Conservation (phyloP, 1,284 basidiomycete genomes). For the Peniophora sp. region DNA sequence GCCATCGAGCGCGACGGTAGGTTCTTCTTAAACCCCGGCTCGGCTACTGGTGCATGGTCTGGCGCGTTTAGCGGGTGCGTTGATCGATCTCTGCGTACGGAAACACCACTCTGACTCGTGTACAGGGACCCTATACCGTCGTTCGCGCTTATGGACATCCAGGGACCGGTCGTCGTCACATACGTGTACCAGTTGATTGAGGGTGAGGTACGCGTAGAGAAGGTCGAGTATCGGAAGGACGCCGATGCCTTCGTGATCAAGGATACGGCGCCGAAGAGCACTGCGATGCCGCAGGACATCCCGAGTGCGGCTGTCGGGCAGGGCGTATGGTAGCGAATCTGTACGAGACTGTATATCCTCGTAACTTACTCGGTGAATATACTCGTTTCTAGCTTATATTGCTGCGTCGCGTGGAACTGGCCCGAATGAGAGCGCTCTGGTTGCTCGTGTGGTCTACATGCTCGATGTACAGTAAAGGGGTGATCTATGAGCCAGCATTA, state of each 20-base stretch:
- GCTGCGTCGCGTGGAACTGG: too few relatives aligned
- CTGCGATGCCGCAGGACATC: constrained; percentile 40
- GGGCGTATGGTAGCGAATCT: constrained; percentile 25
- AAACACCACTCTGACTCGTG: not conserved
- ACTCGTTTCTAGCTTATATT: constrained; percentile 14
- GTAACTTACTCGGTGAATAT: not conserved
- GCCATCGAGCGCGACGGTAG: constrained; percentile 86
- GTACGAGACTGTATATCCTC: not conserved
- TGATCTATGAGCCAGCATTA: too few relatives aligned
- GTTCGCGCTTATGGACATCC: constrained; percentile 92
- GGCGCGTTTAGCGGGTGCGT: constrained; percentile 62
- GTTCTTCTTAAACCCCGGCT: constrained; percentile 97
- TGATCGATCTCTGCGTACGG: not conserved
- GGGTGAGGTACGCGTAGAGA: constrained; percentile 85
- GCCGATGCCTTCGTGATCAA: constrained; percentile 31
- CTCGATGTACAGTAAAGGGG: too few relatives aligned
- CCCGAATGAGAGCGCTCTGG: too few relatives aligned
- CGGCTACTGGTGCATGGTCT: constrained; percentile 92
- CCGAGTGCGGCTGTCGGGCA: constrained; percentile 22
- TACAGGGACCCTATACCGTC: constrained; percentile 64
- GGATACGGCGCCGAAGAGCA: constrained; percentile 17
- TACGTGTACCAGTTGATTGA: constrained; percentile 95
- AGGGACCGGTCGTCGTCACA: constrained; percentile 90
- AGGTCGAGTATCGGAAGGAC: constrained; percentile 76
- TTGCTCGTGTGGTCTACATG: too few relatives aligned